These are phyloP conservation scores for Monosporascus sp. DNA, from an alignment of 2,329 filamentous ascomycete species.

Conservation along the genomic window DNA sequence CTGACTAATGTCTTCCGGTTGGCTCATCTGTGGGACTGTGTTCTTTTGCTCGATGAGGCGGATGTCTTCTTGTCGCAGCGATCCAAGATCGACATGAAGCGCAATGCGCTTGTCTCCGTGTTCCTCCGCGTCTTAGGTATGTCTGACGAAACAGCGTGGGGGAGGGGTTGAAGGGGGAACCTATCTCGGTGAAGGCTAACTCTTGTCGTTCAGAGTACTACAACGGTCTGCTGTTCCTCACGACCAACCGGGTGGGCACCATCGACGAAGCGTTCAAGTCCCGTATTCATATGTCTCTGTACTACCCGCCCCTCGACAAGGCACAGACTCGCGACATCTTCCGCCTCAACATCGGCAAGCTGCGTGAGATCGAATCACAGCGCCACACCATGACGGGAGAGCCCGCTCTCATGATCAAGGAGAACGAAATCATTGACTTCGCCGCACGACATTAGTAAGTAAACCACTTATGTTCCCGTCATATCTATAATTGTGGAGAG, in stretches of 20 bases:
- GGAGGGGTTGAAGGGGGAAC: no score
- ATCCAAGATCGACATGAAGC: conserved; percentile 25
- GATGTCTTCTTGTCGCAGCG: conserved; percentile 25
- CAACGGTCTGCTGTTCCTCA: conserved; percentile 35
- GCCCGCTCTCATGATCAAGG: conserved; percentile 28
- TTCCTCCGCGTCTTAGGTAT: conserved; percentile 30
- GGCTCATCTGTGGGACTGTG: conserved; percentile 29
- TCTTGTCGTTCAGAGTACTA: conserved; percentile 23
- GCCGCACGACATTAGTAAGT: conserved; percentile 28
- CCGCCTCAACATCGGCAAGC: conserved; percentile 33
- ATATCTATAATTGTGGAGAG: no score
- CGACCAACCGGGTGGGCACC: conserved; percentile 38
- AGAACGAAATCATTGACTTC: conserved; percentile 31
- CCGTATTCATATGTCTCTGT: conserved; percentile 33
- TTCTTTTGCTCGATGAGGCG: conserved; percentile 24
- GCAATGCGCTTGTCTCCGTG: conserved; percentile 31
- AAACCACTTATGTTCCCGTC: no score
- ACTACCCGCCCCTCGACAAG: conserved; percentile 32
- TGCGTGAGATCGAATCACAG: conserved; percentile 31
- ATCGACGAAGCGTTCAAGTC: conserved; percentile 41
- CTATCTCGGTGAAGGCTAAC: no score
- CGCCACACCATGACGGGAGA: conserved; percentile 31
- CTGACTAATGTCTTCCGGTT: conserved; percentile 39
- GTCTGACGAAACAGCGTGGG: background rate
- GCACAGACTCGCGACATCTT: conserved; percentile 36